Base-by-base conservation (phyloP, 192 early-diverging fungal species). In the Linnemannia elongata region DNA sequence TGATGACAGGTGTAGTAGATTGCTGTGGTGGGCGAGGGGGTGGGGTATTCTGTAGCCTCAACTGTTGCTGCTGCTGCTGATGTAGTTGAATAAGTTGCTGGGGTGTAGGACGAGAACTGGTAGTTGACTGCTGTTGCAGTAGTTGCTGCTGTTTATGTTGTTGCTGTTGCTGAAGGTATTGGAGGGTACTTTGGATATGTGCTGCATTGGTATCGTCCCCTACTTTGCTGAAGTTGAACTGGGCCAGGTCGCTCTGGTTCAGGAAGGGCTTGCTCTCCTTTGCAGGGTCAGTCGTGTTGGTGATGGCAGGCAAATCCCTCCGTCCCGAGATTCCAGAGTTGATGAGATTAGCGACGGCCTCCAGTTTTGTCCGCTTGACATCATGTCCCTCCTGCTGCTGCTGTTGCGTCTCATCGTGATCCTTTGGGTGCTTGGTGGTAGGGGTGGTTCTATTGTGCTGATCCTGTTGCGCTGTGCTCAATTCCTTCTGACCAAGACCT, bases 301-400 rank as follows among this genome's bases (percentile, higher is more conserved):
- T 18, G 44, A n/a, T 15, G 73, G 33, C 27, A 22, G 20, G 33
- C 33, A 54, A 36, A 75, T 38, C 35, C 20, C 20, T 27, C 24
- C 24, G 70, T 72, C 22, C 70, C 17, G 27, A 66, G 12, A 66
- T 66, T 27, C 83, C 83, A 47, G 79, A 13, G 45, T 76, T 86
- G 69, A 86, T 86, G 47, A 81, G 78, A 41, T 77, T 71, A 45
- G 83, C 75, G 15, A 86, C 45, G 0, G 83, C 79, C 44, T 80
- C 83, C 0, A 86, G 73, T 39, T 80, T 86, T n/a, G 78, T 76
- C 18, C 79, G 78, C 70, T 86, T 86, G 20, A 79, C 66, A 6
- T 80, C 68, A 55, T 42, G 83, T 20, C 57, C 57, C 10, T 85
- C 74, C 27, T 85, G 73, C 36, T 47, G 35, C 15, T 49, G 75